Evolutionary conservation across 2,329 filamentous ascomycete genomes (phyloP).

Genomic region (Knufia fluminis): DNA sequence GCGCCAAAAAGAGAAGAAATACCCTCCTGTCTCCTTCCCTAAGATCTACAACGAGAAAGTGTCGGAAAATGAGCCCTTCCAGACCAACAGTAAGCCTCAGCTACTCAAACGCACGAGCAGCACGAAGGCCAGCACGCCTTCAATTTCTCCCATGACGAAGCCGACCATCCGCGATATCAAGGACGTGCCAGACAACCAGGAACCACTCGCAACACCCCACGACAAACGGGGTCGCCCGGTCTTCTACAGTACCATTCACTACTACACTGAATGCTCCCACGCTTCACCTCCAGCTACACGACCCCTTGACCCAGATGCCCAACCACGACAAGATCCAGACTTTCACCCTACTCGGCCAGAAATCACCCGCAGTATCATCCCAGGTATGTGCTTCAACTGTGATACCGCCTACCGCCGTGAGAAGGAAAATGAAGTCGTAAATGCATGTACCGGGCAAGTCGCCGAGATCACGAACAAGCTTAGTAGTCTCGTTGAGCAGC

Average conservation of each 20-base stretch:
- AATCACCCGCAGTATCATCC: constrained; percentile 13
- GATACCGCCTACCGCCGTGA: constrained; percentile 15
- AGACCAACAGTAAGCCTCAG: background rate
- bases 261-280: constrained; percentile 19
- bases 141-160: constrained; percentile 1
- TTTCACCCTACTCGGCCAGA: constrained; percentile 9
- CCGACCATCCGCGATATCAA: background rate
- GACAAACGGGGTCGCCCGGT: background rate
- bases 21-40: constrained; percentile 6
- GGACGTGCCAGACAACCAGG: background rate
- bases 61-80: background rate
- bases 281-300: constrained; percentile 16
- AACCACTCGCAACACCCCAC: background rate
- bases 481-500: background rate
- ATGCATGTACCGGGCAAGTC: constrained; percentile 11
- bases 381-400: constrained; percentile 16
- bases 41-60: background rate
- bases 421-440: constrained; percentile 13
- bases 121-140: background rate
- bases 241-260: constrained; percentile 11
- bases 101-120: background rate
- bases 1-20: constrained; percentile 2
- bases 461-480: constrained; percentile 8
- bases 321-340: constrained; percentile 3
- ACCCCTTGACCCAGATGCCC: constrained; percentile 16